phyloP scores from a whole-genome alignment of 495 filamentous ascomycete genomes.

The Penicillium verhagenii region DNA sequence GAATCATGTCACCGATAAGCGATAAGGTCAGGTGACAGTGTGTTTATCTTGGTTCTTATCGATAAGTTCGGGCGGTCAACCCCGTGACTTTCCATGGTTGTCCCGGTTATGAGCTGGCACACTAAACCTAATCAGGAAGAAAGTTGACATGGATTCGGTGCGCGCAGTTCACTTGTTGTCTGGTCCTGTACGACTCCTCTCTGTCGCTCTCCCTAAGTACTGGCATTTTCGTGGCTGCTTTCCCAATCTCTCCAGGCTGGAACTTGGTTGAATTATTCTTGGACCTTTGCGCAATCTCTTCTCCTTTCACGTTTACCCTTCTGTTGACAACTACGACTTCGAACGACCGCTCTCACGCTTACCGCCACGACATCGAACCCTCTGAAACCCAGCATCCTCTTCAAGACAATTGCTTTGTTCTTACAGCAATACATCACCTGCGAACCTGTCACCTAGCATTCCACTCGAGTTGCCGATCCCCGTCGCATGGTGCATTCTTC shows the following conservation, averaged over 20 bases:
- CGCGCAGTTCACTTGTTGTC: conserved; percentile 27
- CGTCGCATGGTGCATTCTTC: conserved; percentile 51
- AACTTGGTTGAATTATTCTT: neutral
- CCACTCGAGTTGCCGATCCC: conserved; percentile 11
- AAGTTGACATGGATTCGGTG: conserved; percentile 34
- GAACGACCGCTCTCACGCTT: neutral
- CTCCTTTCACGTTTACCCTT: neutral
- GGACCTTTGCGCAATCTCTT: neutral
- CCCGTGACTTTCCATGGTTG: conserved; percentile 29
- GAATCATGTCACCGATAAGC: neutral
- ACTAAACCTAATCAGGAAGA: conserved; percentile 42
- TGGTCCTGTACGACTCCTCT: conserved; percentile 19
- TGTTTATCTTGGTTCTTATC: neutral
- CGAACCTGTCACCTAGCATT: conserved; percentile 12
- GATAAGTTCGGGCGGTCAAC: conserved; percentile 29
- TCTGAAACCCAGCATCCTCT: neutral
- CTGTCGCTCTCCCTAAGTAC: neutral
- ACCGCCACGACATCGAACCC: conserved; percentile 6
- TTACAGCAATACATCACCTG: conserved; percentile 3
- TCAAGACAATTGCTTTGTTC: neutral
- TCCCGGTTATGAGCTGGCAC: conserved; percentile 40
- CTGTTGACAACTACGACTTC: neutral
- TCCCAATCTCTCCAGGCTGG: conserved; percentile 8
- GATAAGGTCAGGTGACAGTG: conserved; percentile 9
- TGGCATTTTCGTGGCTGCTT: neutral